phyloP scores from a whole-genome alignment of 2,329 filamentous ascomycete species.

The Colletotrichum chlorophyti region DNA sequence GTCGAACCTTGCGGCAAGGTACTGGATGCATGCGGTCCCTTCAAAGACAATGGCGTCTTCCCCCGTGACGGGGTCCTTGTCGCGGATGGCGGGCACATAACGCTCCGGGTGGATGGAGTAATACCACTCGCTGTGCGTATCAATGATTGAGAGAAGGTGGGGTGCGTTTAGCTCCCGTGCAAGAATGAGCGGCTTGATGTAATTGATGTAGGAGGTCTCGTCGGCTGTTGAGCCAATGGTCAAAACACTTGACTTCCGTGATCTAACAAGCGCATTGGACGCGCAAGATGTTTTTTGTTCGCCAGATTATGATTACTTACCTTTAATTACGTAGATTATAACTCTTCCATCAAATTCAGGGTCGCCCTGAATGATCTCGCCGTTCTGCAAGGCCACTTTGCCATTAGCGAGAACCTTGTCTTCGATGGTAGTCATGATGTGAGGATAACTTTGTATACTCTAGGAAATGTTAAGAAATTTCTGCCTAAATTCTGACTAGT shows the following conservation, averaged over 20 bases:
- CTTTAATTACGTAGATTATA: conserved; percentile 38
- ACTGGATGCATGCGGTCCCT: conserved; percentile 44
- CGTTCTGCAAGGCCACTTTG: not conserved
- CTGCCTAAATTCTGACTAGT: too few relatives aligned
- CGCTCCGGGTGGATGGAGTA: conserved; percentile 43
- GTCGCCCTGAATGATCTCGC: conserved; percentile 23
- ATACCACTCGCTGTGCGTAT: conserved; percentile 41
- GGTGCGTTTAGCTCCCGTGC: conserved; percentile 40
- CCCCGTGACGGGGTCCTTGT: conserved; percentile 36
- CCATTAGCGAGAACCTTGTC: not conserved
- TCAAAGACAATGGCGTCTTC: conserved; percentile 42
- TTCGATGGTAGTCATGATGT: not conserved
- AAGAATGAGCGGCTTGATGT: conserved; percentile 46
- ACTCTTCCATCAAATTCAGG: conserved; percentile 33
- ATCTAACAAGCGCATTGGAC: too few relatives aligned
- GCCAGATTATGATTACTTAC: conserved; percentile 26
- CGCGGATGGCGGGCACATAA: conserved; percentile 41
- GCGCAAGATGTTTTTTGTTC: too few relatives aligned
- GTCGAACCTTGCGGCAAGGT: conserved; percentile 43
- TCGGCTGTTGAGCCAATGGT: conserved; percentile 33
- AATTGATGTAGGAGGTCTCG: conserved; percentile 45
- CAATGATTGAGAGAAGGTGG: conserved; percentile 41
- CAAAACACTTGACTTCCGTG: too few relatives aligned
- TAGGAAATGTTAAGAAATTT: not conserved
- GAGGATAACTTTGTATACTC: not conserved